Evolutionary conservation across 2,329 filamentous ascomycete species (phyloP), one percentile per base, ranked within the genome.

Genomic region (Gremmenia infestans): DNA sequence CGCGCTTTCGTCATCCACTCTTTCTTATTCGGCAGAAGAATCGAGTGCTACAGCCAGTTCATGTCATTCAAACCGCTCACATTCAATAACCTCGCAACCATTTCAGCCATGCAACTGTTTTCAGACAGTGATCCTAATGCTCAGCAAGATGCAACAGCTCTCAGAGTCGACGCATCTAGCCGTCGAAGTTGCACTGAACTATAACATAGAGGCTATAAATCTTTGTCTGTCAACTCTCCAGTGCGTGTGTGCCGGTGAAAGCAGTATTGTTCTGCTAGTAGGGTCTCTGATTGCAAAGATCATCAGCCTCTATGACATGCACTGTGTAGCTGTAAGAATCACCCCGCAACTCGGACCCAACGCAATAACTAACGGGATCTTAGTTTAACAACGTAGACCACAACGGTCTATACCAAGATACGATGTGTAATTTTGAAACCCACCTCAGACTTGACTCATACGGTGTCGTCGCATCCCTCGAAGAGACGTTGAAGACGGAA

Each of bases 261-360:
- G 50, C 42, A 46, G 39, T 14, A 22, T 37, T 19, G 25, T 45
- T 36, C 12, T 53, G 19, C 28, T 53, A 15, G 32, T 53, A 46
- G 42, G 39, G 22, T 53, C 50, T 19, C 43, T 53, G 42, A 22
- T 47, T 37, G 50, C 50, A 11, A 45, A 53, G 39, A 53, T 53
- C 12, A 53, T 53, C 39, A 45, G 28, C 25, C 46, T 53, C 7
- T 53, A 53, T 39, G 23, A 53, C 15, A 42, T n/a, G 50, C 50
- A 40, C 2, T 53, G 50, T 25, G 42, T 23, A 32, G 50, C 42
- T 47, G 45, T 47, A 47, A 47, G 45, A 32, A 17, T 2, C 23
- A 17, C 3, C 19, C 42, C 42, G 11, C 8, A 15, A 22, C 23
- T 3, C 14, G 2, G 3, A 22, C 4, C 5, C 11, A 15, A 28